Evolutionary conservation across 2,329 filamentous ascomycete species (phyloP).

Genomic region (Myotisia sp.): DNA sequence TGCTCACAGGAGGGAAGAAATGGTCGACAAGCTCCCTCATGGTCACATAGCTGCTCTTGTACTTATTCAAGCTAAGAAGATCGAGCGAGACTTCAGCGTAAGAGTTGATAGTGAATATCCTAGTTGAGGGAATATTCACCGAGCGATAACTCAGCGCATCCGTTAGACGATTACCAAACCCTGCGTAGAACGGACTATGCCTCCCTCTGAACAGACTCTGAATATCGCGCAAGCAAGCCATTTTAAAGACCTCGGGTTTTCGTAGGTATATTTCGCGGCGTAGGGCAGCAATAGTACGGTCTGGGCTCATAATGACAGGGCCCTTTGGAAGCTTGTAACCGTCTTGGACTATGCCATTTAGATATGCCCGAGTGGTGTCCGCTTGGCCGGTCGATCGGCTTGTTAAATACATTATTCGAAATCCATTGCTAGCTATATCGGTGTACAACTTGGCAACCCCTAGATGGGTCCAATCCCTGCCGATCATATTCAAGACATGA

Average conservation of each 20-base stretch:
- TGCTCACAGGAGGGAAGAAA: slow-evolving; percentile 85
- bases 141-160: slow-evolving; percentile 92
- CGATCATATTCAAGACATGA: slow-evolving; percentile 91
- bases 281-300: slow-evolving; percentile 85
- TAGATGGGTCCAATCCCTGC: slow-evolving; percentile 92
- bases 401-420: slow-evolving; percentile 97
- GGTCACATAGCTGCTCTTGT: slow-evolving; percentile 91
- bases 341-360: slow-evolving; percentile 80
- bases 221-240: slow-evolving; percentile 93
- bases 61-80: slow-evolving; percentile 76
- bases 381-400: slow-evolving; percentile 87
- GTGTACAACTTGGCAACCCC: slow-evolving; percentile 95
- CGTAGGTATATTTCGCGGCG: slow-evolving; percentile 85
- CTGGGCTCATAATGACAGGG: slow-evolving; percentile 86
- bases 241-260: slow-evolving; percentile 98
- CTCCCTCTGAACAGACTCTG: slow-evolving; percentile 68
- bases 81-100: slow-evolving; percentile 92
- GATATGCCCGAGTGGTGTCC: slow-evolving; percentile 75
- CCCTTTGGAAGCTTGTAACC: slow-evolving; percentile 74
- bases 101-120: slow-evolving; percentile 98
- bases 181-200: slow-evolving; percentile 81
- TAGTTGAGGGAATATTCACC: slow-evolving; percentile 82
- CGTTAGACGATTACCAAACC: slow-evolving; percentile 90
- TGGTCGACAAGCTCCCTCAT: slow-evolving; percentile 97
- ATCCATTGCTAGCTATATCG: slow-evolving; percentile 87